These are phyloP conservation scores for Schizosaccharomyces cryophilus DNA, from an alignment of 805 yeast species.

Conservation along the genomic window DNA sequence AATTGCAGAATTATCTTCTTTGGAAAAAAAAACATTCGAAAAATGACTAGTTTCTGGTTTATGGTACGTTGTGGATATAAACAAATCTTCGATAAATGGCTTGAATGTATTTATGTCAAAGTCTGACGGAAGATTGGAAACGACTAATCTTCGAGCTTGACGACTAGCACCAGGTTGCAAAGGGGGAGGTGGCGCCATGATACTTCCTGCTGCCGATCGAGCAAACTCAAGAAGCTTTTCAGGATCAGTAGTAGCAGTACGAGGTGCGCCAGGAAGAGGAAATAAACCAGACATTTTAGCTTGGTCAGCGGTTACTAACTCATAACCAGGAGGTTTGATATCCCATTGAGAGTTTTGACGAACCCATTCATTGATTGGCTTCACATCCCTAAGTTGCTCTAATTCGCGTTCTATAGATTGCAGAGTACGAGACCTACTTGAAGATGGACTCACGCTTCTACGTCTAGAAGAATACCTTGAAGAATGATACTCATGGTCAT, in stretches of 20 bases:
- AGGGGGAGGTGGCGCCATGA: constrained; percentile 6
- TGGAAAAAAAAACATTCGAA: background rate
- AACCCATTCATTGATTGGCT: constrained; percentile 27
- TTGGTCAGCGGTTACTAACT: constrained; percentile 43
- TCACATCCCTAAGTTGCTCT: constrained; percentile 15
- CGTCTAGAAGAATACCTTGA: constrained; percentile 3
- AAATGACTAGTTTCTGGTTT: background rate
- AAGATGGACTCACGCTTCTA: constrained; percentile 5
- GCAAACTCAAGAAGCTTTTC: constrained; percentile 5
- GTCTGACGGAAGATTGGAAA: constrained; percentile 6
- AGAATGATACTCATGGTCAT: background rate
- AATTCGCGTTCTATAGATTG: constrained; percentile 10
- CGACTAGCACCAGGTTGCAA: constrained; percentile 7
- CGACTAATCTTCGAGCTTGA: constrained; percentile 8
- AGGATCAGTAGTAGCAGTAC: constrained; percentile 6
- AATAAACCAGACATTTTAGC: constrained; percentile 63
- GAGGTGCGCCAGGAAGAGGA: constrained; percentile 44
- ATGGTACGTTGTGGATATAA: constrained; percentile 3
- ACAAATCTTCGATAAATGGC: constrained; percentile 6
- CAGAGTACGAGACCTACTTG: background rate
- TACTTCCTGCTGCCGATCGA: constrained; percentile 3
- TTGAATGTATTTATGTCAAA: constrained; percentile 5
- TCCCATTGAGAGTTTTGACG: constrained; percentile 43
- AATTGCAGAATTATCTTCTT: constrained; percentile 14
- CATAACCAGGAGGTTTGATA: constrained; percentile 44